Evolutionary conservation across 495 filamentous ascomycete species (phyloP), one percentile per base, ranked within the genome.

Genomic region (Aspergillus biplanus): DNA sequence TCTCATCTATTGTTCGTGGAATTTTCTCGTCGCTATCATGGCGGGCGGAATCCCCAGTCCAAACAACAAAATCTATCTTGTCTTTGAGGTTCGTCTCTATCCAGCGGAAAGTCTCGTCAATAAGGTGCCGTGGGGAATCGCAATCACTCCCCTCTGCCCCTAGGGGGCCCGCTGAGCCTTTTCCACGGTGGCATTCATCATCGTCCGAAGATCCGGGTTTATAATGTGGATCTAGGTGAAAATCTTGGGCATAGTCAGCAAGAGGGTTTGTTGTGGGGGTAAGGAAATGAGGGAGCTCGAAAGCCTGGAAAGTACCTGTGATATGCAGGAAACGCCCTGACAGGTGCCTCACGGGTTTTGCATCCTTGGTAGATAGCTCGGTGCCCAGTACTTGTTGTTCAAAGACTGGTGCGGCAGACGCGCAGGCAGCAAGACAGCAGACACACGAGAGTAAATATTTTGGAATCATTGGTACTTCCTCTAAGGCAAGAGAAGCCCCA

Each of bases 41-140:
- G 62, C 96, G 87, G 34, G 92, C 94, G 21, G 92, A 96, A 73
- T 99, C 95, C 59, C 95, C 95, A 0, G 96, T 98, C 96, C 96
- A 99, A 56, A 99, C 80, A 44, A 98, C 89, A 71, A 99, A 99
- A 75, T 99, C 95, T 56, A 99, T 83, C 11, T 87, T 73, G 76
- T 92, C 91, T 70, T 86, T 90, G 39, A 99, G 69, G 66, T 97
- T 89, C 33, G 87, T 82, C n/a, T 87, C 82, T 58, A 99, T 90
- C 95, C 95, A 99, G 62, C 86, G 82, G 73, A 98, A 93, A 0
- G 96, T 98, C 70, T 87, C 91, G 75, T 98, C 89, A 54, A 98
- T 80, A 9, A 99, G 85, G 1, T 87, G 74, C 52, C 86, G 72
- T 0, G 96, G 95, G 0, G 90, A 82, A 77, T 99, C 95, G 82